Evolutionary conservation across 2,329 filamentous ascomycete genomes (phyloP).

Genomic region (Fusarium aywerte): DNA sequence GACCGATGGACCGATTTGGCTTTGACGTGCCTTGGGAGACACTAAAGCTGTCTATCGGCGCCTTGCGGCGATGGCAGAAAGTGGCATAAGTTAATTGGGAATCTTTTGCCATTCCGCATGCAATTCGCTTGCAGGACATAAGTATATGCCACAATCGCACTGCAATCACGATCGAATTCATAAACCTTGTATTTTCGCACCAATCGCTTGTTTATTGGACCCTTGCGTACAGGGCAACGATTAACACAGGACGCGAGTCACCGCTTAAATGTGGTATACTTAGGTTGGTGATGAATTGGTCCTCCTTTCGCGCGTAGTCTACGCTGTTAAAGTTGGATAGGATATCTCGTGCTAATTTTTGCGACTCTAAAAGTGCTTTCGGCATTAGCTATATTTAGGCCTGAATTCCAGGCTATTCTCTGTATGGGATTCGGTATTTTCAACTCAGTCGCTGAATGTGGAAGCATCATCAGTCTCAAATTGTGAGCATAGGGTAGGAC

Average conservation of each 20-base stretch:
- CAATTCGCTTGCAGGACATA: background rate
- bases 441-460: background rate
- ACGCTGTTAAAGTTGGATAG: fast-evolving
- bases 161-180: background rate
- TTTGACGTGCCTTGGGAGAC: background rate
- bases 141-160: background rate
- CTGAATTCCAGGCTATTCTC: background rate
- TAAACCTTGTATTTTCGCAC: background rate
- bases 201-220: background rate
- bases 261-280: no score
- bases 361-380: background rate
- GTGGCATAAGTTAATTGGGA: background rate
- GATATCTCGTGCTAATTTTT: background rate
- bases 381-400: background rate
- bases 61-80: no score
- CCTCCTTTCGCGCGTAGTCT: no score
- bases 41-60: background rate
- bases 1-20: background rate
- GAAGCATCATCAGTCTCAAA: background rate
- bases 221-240: background rate
- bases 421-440: background rate
- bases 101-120: background rate
- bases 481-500: background rate
- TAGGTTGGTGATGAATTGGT: fast-evolving
- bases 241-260: no score